These are phyloP conservation scores for Candida ulmi DNA, from an alignment of 805 yeast genomes.

Conservation along the genomic window DNA sequence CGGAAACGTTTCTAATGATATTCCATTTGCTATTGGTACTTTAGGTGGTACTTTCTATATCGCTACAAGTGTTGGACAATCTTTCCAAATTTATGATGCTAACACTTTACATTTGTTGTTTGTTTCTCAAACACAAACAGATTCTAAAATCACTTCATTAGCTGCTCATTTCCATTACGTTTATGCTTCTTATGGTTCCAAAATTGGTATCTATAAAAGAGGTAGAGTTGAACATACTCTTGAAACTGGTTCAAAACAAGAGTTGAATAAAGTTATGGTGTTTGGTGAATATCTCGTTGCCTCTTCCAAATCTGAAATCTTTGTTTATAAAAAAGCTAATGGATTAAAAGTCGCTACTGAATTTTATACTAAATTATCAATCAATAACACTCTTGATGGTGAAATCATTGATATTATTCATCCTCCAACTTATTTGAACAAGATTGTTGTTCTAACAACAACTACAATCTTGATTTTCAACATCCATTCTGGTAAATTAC, in stretches of 20 bases:
- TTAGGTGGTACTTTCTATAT: constrained; percentile 84
- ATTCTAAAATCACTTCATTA: constrained; percentile 60
- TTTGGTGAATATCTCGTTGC: constrained; percentile 80
- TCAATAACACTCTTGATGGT: constrained; percentile 58
- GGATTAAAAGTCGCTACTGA: constrained; percentile 48
- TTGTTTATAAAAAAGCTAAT: constrained; percentile 47
- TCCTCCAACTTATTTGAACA: constrained; percentile 89
- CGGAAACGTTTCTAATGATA: constrained; percentile 83
- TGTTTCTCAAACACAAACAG: constrained; percentile 77
- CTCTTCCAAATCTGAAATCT: constrained; percentile 40
- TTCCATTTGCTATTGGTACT: constrained; percentile 84
- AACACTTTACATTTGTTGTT: constrained; percentile 78
- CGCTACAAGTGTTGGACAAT: constrained; percentile 83
- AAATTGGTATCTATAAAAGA: constrained; percentile 74
- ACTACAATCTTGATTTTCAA: constrained; percentile 59
- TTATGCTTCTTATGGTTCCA: constrained; percentile 67
- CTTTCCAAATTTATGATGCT: constrained; percentile 92
- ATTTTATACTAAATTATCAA: constrained; percentile 56
- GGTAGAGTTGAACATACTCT: constrained; percentile 53
- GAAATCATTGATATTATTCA: constrained; percentile 65
- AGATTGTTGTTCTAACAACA: constrained; percentile 77
- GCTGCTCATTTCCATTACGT: constrained; percentile 81
- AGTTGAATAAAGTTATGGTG: constrained; percentile 44
- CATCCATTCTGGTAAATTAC: constrained; percentile 66
- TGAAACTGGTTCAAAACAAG: constrained; percentile 26